Conservation (phyloP, 805 yeast genomes). For the Ogataea parapolymorpha region DNA sequence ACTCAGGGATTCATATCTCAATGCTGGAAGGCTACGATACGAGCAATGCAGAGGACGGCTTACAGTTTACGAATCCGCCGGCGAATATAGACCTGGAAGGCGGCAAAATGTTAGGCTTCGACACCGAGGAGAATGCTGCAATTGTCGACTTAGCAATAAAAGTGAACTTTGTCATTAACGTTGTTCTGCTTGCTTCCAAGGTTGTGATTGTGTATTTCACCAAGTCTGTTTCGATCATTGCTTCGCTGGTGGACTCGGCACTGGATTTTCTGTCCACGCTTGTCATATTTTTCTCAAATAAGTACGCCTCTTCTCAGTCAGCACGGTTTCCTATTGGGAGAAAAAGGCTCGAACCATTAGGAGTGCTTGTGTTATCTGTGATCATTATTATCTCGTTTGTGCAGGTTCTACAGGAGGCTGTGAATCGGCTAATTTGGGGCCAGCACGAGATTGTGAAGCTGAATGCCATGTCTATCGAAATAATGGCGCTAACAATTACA, state of each 20-base stretch:
- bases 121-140: constrained; percentile 37
- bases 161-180: constrained; percentile 60
- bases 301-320: constrained; percentile 38
- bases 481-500: constrained; percentile 63
- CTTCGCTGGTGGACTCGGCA: constrained; percentile 73
- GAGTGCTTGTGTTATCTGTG: constrained; percentile 69
- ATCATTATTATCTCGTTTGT: constrained; percentile 67
- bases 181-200: constrained; percentile 58
- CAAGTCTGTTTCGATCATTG: constrained; percentile 69
- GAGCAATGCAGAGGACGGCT: constrained; percentile 22
- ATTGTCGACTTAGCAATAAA: constrained; percentile 58
- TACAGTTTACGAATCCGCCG: constrained; percentile 40
- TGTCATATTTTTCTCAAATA: constrained; percentile 63
- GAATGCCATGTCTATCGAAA: constrained; percentile 46
- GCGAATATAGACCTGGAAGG: constrained; percentile 60
- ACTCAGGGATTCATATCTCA: constrained; percentile 63
- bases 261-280: constrained; percentile 72
- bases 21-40: constrained; percentile 62
- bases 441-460: constrained; percentile 44
- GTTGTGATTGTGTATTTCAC: constrained; percentile 58
- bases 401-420: constrained; percentile 67
- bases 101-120: constrained; percentile 50
- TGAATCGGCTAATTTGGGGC: constrained; percentile 40
- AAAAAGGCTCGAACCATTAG: constrained; percentile 71
- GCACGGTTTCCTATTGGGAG: constrained; percentile 65